These are phyloP conservation scores for Dactylorhiza incarnata DNA, from an alignment of 106 monocot species.

Conservation along the genomic window DNA sequence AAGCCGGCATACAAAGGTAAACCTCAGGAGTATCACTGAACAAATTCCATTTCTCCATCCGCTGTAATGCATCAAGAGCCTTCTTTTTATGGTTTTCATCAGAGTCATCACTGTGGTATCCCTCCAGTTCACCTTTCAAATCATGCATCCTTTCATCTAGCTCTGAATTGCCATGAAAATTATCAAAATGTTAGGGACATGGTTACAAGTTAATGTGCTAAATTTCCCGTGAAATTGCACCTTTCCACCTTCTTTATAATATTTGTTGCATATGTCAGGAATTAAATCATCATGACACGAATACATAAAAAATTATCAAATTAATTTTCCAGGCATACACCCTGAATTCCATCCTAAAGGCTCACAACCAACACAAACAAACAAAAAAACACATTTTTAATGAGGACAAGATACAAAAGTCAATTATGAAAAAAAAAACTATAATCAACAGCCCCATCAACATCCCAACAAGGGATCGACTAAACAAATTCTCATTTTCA, in stretches of 20 bases:
- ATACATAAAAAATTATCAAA: background rate
- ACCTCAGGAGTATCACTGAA: slow-evolving; percentile 78
- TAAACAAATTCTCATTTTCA: too few species aligned
- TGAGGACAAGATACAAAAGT: background rate
- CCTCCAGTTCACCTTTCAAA: slow-evolving; percentile 79
- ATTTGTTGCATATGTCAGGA: background rate
- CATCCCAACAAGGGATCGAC: too few species aligned
- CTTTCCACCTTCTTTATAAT: background rate
- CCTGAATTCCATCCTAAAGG: background rate
- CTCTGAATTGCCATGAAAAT: slow-evolving; percentile 34
- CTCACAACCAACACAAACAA: background rate
- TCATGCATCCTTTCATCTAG: slow-evolving; percentile 96
- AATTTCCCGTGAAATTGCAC: background rate
- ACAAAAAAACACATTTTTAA: background rate
- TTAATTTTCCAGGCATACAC: background rate
- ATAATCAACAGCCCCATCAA: background rate
- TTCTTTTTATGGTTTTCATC: slow-evolving; percentile 72
- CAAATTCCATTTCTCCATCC: slow-evolving; percentile 96
- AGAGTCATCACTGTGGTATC: slow-evolving; percentile 57
- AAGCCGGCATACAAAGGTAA: slow-evolving; percentile 4
- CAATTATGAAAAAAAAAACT: background rate
- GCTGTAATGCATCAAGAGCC: slow-evolving; percentile 76
- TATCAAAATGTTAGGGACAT: background rate
- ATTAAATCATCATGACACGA: background rate
- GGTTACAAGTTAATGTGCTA: background rate